A percentile compares a stretch with the other conserved stretches of the same genome.
Evolutionary conservation across 2,329 filamentous ascomycete genomes (phyloP).

Genomic region (Fusarium guadeloupense): DNA sequence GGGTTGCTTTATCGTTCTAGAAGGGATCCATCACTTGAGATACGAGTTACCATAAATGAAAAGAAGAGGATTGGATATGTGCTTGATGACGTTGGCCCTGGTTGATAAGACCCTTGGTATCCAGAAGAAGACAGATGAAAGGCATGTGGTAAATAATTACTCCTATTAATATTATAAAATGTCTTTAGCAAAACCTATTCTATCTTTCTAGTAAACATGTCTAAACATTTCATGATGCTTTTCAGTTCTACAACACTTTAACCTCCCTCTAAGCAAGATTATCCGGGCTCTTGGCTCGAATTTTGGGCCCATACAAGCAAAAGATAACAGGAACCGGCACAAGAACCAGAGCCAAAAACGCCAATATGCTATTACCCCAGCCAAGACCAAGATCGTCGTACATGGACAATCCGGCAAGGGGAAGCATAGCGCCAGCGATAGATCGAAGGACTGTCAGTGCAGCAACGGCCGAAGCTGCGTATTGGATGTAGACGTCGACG

Average conservation of each 20-base stretch:
- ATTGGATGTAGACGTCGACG: conserved; percentile 45
- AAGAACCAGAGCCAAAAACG: conserved; percentile 53
- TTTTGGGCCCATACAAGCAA: conserved; percentile 34
- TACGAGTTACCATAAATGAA: no score
- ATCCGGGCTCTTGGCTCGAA: conserved; percentile 35
- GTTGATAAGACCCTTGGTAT: no score
- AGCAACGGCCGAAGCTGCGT: conserved; percentile 46
- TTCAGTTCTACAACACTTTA: no score
- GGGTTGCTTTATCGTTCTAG: no score
- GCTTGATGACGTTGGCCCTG: neutral
- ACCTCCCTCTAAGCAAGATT: conserved; percentile 23
- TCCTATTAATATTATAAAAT: no score
- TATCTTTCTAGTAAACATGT: no score
- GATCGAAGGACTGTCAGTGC: conserved; percentile 52
- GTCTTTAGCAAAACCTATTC: no score
- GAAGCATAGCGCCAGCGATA: conserved; percentile 72
- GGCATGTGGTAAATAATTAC: no score
- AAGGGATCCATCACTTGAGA: no score
- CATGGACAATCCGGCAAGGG: conserved; percentile 62
- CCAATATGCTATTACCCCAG: conserved; percentile 57
- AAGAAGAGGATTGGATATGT: no score
- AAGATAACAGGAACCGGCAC: conserved; percentile 38
- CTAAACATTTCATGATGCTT: no score
- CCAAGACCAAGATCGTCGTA: conserved; percentile 54
- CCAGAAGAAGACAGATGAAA: no score